Percentiles rank a stretch among this genome's conserved stretches.
These are phyloP conservation scores for Ascosphaera aggregata DNA, from an alignment of 2,329 filamentous ascomycete genomes.

Conservation along the genomic window DNA sequence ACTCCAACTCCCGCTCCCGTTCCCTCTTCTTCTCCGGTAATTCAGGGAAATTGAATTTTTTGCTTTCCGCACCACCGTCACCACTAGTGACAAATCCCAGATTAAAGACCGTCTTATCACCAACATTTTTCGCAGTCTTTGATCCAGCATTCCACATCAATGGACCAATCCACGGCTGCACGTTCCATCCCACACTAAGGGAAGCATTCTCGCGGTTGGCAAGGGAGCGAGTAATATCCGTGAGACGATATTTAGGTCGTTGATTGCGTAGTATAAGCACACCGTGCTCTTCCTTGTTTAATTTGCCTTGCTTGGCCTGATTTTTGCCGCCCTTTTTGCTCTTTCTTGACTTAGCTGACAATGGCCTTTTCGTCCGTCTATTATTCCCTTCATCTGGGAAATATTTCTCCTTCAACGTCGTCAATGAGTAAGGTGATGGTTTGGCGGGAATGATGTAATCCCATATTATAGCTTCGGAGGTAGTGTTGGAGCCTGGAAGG, in stretches of 20 bases:
- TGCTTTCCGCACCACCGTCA: slow-evolving; percentile 23
- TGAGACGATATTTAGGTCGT: slow-evolving; percentile 91
- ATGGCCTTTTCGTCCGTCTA: slow-evolving; percentile 1
- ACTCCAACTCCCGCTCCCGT: slow-evolving; percentile 5
- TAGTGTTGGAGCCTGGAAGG: slow-evolving; percentile 17
- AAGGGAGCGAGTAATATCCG: slow-evolving; percentile 60
- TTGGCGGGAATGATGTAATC: slow-evolving; percentile 63
- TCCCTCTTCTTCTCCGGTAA: slow-evolving; percentile 25
- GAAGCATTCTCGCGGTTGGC: slow-evolving; percentile 50
- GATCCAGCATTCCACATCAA: slow-evolving; percentile 52
- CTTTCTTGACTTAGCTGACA: slow-evolving; percentile 6
- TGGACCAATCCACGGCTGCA: slow-evolving; percentile 87
- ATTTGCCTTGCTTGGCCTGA: slow-evolving; percentile 5
- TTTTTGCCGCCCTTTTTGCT: slow-evolving; percentile 3
- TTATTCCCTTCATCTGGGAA: slow-evolving; percentile 12
- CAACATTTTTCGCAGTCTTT: slow-evolving; percentile 7
- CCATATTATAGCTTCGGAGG: slow-evolving; percentile 13
- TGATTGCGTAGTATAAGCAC: slow-evolving; percentile 60
- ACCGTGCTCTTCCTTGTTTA: slow-evolving; percentile 23
- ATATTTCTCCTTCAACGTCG: slow-evolving; percentile 15
- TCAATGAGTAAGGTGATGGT: slow-evolving; percentile 19
- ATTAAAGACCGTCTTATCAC: slow-evolving; percentile 7
- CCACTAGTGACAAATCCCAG: slow-evolving; percentile 28
- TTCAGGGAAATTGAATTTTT: slow-evolving; percentile 30
- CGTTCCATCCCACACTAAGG: slow-evolving; percentile 76